A percentile compares a stretch with the other conserved stretches of the same genome.
These are phyloP conservation scores for Cyclotella sp. DNA, from an alignment of 108 stramenopile species.

Conservation along the genomic window DNA sequence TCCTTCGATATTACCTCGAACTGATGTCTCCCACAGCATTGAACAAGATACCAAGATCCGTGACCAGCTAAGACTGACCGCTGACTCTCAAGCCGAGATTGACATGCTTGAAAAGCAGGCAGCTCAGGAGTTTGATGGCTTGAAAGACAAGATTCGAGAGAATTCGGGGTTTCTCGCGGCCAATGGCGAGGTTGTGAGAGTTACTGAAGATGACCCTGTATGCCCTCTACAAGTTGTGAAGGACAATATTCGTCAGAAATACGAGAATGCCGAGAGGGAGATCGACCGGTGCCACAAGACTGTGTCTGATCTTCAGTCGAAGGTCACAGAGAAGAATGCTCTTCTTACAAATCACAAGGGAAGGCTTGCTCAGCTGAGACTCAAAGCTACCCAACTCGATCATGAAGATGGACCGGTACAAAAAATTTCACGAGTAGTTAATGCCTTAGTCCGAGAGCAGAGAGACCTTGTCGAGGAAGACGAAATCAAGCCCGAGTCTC, in stretches of 20 bases:
- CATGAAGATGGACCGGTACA: conserved; percentile 59
- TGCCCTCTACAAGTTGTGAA: conserved; percentile 22
- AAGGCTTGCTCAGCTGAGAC: conserved; percentile 28
- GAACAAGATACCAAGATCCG: conserved; percentile 72
- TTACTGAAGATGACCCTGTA: conserved; percentile 31
- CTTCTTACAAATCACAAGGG: conserved; percentile 37
- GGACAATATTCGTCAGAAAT: conserved; percentile 34
- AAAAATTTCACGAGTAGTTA: conserved; percentile 56
- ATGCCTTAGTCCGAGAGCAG: conserved; percentile 16
- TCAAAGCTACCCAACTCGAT: conserved; percentile 39
- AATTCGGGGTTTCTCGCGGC: conserved; percentile 21
- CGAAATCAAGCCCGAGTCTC: conserved; percentile 27
- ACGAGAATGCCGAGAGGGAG: conserved; percentile 31
- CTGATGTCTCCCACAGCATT: conserved; percentile 23
- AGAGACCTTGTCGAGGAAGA: conserved; percentile 32
- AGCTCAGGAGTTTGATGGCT: conserved; percentile 47
- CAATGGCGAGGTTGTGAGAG: conserved; percentile 23
- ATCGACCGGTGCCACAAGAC: conserved; percentile 24
- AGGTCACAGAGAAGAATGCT: conserved; percentile 48
- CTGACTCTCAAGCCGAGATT: conserved; percentile 75
- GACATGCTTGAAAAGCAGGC: conserved; percentile 69
- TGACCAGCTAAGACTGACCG: conserved; percentile 57
- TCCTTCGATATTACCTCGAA: not conserved
- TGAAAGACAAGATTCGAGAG: conserved; percentile 40
- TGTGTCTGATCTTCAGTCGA: conserved; percentile 30